Evolutionary conservation across 352 stramenopile species (phyloP).

Genomic region (Phytophthora pinifolia): DNA sequence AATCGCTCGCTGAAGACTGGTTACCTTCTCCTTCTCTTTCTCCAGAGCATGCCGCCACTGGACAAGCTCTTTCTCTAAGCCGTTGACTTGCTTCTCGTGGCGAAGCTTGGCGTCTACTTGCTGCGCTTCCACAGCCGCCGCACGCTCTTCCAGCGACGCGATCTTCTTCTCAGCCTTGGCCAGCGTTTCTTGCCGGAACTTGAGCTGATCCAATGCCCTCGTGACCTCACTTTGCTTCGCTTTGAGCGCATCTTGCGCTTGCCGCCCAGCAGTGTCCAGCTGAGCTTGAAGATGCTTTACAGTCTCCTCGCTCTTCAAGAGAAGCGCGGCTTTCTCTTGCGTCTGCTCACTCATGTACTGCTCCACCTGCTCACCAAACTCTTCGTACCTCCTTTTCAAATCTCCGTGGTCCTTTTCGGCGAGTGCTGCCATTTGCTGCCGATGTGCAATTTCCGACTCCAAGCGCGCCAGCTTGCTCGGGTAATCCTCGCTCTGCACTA

Average conservation of each 20-base stretch:
- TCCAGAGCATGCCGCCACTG: conserved; percentile 47
- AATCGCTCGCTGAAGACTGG: conserved; percentile 27
- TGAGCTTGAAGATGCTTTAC: conserved; percentile 38
- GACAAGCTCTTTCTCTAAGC: conserved; percentile 58
- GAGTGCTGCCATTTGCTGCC: conserved; percentile 29
- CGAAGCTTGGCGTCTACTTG: conserved; percentile 48
- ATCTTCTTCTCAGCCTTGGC: conserved; percentile 56
- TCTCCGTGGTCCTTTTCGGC: conserved; percentile 57
- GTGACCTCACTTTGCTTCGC: conserved; percentile 56
- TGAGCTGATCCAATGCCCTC: conserved; percentile 50
- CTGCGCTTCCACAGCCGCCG: conserved; percentile 30
- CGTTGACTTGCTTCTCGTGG: conserved; percentile 33
- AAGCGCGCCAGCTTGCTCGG: conserved; percentile 48
- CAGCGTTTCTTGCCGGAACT: conserved; percentile 58
- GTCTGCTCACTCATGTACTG: conserved; percentile 74
- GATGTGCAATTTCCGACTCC: conserved; percentile 48
- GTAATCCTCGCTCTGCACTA: conserved; percentile 50
- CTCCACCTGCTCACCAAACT: conserved; percentile 75
- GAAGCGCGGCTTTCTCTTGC: conserved; percentile 40
- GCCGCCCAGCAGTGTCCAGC: conserved; percentile 32
- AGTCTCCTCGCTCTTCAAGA: conserved; percentile 37
- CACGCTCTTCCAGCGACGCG: conserved; percentile 37
- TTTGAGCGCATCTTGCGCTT: conserved; percentile 48
- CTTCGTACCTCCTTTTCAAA: conserved; percentile 64
- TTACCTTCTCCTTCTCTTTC: conserved; percentile 50